Evolutionary conservation across 2,329 filamentous ascomycete species (phyloP), one percentile per base, ranked within the genome.

Genomic region (Polychaeton citri): DNA sequence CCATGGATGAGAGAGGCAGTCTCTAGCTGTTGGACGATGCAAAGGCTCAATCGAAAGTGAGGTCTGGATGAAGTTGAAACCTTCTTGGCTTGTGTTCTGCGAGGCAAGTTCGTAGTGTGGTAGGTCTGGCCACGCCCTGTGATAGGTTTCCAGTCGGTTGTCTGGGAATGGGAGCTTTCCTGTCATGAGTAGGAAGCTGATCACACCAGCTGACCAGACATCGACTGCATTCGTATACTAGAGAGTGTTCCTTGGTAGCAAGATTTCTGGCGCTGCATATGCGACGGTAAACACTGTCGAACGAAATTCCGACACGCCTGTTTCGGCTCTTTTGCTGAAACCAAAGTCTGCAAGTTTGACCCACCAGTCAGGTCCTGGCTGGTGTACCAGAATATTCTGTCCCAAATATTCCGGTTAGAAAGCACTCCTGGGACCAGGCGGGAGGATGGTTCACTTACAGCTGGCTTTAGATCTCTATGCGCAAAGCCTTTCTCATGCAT

Each of bases 271-370:
- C n/a, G 21, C 21, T n/a, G n/a, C n/a, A n/a, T 7, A 24, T 24
- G 21, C 21, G n/a, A 24, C n/a, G n/a, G 21, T 24, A n/a, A 7
- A 7, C 21, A 32, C 26, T 8, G 26, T 21, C 9, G 31, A 37
- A 4, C 35, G 38, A 15, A 38, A 19, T 19, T 19, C 16, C n/a
- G 21, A 28, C 5, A 19, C 13, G 6, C 15, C 30, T 15, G 7
- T n/a, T 7, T 7, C n/a, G 7, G 21, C 21, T 30, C 31, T 19
- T 24, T 43, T 63, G 31, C 42, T 49, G 30, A 63, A 50, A 3
- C 59, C 60, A 42, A 64, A 63, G 38, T 64, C 60, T 7, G 46
- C 56, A 15, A 63, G 52, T 36, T 60, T 61, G 8, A 64, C 49
- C 52, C 55, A 58, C 59, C 58, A 62, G 2, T 52, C 36, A 10